Evolutionary conservation across 495 filamentous ascomycete species (phyloP), one percentile per base, ranked within the genome.

Genomic region (Hypoxylon subgilvum): DNA sequence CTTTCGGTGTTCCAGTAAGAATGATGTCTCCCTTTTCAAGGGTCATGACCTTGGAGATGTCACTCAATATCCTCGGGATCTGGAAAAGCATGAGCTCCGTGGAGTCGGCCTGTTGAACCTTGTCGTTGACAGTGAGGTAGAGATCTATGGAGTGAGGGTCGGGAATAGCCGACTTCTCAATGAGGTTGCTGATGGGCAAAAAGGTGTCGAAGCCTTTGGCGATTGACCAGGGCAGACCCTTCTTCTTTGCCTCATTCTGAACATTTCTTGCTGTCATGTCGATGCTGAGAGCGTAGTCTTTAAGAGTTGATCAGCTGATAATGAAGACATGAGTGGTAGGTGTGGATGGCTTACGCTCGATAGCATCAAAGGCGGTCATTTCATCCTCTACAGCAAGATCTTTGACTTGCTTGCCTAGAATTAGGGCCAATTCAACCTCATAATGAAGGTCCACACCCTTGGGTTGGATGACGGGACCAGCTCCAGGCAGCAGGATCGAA

Each of bases 171-270:
- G 83, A 78, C 75, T 92, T 94, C 34, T 82, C 72, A 56, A 98
- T 96, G 49, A 86, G 79, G 32, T 87, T 75, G 58, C 84, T 88
- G 54, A 98, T 81, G 39, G 94, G 94, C 7, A 92, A 80, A 79
- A 98, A 98, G 16, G 94, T 97, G 68, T 97, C 95, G 71, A 96
- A 97, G 31, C 95, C 95, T 76, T 98, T 98, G 54, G 88, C 85
- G 57, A 96, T 94, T 49, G 86, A 83, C 94, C 94, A 98, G 12
- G 94, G 94, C n/a, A 97, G 84, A 12, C 93, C 90, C 78, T 95
- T 95, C 75, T 89, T 90, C 82, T 97, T 97, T 49, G 91, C 94
- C 76, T 95, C 88, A 56, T 96, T 88, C 78, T 98, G 94, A 34
- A 89, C 81, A 71, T 96, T 96, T 56, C 92, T 88, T 2, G 88